Evolutionary conservation across 768 basidiomycete species (phyloP).

Genomic region (Naganishia vishniacii): DNA sequence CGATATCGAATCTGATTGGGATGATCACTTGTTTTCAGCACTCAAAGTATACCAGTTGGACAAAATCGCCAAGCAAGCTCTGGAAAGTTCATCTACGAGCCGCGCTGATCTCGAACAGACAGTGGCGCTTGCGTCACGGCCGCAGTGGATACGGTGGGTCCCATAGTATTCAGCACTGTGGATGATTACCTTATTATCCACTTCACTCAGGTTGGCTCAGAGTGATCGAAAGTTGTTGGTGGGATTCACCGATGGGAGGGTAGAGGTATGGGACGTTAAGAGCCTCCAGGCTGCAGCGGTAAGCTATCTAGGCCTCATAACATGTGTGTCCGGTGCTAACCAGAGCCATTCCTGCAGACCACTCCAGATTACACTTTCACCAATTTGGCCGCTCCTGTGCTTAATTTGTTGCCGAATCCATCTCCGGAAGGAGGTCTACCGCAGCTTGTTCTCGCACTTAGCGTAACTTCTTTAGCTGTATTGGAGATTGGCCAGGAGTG

Average conservation of each 20-base stretch:
- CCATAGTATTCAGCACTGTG: neutral
- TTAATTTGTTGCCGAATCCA: conserved; percentile 46
- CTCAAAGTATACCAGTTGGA: conserved; percentile 37
- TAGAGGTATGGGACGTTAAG: conserved; percentile 29
- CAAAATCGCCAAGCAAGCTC: conserved; percentile 29
- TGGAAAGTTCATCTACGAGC: conserved; percentile 31
- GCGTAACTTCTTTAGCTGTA: conserved; percentile 27
- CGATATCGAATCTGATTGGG: neutral
- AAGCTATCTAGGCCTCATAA: no score
- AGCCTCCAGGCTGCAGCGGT: conserved; percentile 33
- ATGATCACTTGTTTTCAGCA: conserved; percentile 25
- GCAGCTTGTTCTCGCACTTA: conserved; percentile 24
- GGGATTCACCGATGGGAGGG: neutral
- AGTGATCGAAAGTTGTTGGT: conserved; percentile 26
- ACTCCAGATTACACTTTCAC: conserved; percentile 35
- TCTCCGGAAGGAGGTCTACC: conserved; percentile 27
- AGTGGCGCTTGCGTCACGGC: conserved; percentile 32
- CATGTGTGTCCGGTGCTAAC: no score
- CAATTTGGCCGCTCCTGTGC: conserved; percentile 29
- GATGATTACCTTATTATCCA: no score
- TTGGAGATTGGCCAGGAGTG: conserved; percentile 32
- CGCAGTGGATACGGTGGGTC: conserved; percentile 38
- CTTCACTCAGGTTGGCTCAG: conserved; percentile 19
- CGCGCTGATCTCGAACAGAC: conserved; percentile 23
- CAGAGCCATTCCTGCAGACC: no score